These are phyloP conservation scores for Lathyrus sativus DNA, from an alignment of 306 rosid genomes.

Conservation along the genomic window DNA sequence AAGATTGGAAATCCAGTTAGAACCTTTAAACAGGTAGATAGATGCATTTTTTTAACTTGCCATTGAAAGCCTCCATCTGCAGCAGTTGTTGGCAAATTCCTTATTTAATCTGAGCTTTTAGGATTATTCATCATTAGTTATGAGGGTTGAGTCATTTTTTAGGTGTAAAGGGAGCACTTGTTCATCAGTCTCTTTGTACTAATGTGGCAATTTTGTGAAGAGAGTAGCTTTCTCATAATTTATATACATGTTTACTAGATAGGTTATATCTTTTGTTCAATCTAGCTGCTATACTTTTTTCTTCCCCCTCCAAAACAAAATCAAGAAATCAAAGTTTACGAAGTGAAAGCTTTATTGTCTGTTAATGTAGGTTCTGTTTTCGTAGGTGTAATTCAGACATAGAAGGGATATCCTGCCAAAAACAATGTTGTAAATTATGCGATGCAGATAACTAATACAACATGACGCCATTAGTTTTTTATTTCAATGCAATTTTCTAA, in stretches of 20 bases:
- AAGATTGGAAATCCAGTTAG: slow-evolving; percentile 89
- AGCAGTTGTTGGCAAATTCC: slow-evolving; percentile 35
- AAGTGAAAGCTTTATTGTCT: slow-evolving; percentile 32
- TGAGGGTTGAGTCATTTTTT: slow-evolving; percentile 34
- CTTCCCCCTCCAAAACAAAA: background rate
- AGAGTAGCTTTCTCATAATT: slow-evolving; percentile 39
- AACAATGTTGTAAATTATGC: slow-evolving; percentile 40
- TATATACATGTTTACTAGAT: slow-evolving; percentile 35
- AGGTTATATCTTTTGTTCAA: slow-evolving; percentile 36
- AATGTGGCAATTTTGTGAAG: slow-evolving; percentile 41
- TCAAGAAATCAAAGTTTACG: slow-evolving; percentile 16
- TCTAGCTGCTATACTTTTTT: slow-evolving; percentile 21
- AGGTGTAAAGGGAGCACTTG: slow-evolving; percentile 40
- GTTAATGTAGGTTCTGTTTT: slow-evolving; percentile 34
- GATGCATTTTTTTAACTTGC: slow-evolving; percentile 32
- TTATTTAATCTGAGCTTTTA: slow-evolving; percentile 29
- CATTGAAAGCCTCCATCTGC: slow-evolving; percentile 32
- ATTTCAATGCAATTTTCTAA: slow-evolving; percentile 11
- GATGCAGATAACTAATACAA: slow-evolving; percentile 33
- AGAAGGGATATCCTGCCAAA: no score
- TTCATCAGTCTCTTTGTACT: slow-evolving; percentile 21
- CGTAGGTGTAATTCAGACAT: slow-evolving; percentile 20
- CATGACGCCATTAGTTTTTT: slow-evolving; percentile 1
- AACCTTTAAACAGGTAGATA: slow-evolving; percentile 82
- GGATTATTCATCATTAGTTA: slow-evolving; percentile 38